Evolutionary conservation across 1,139 yeast genomes (phyloP).

Genomic region (Yamadazyma trypodendri): DNA sequence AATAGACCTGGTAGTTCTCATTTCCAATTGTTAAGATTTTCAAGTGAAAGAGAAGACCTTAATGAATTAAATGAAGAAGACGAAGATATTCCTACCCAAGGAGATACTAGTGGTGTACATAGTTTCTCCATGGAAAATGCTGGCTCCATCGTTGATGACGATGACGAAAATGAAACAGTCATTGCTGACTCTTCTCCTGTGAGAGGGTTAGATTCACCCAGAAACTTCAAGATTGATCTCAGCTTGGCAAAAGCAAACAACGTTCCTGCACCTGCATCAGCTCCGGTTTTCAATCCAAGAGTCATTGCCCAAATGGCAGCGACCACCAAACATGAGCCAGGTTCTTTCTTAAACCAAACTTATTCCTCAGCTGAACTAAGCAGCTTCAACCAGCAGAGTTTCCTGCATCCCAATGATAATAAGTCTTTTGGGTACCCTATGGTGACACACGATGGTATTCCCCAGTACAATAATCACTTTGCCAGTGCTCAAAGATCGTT

Average conservation of each 20-base stretch:
- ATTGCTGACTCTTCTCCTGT: slow-evolving; percentile 42
- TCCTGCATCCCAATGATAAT: background rate
- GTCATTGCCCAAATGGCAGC: slow-evolving; percentile 6
- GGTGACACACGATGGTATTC: slow-evolving; percentile 14
- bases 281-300: slow-evolving; percentile 34
- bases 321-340: slow-evolving; percentile 1
- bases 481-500: slow-evolving; percentile 4
- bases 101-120: no score
- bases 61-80: slow-evolving; percentile 11
- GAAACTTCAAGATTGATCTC: slow-evolving; percentile 21
- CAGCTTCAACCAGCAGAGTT: slow-evolving; percentile 3
- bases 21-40: slow-evolving; percentile 6
- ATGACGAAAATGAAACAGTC: slow-evolving; percentile 42
- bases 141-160: background rate
- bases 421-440: slow-evolving; percentile 2
- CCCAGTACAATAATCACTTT: slow-evolving; percentile 13
- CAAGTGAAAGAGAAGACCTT: slow-evolving; percentile 9
- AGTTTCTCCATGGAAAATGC: background rate
- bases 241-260: slow-evolving; percentile 10
- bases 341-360: slow-evolving; percentile 9
- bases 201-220: slow-evolving; percentile 17
- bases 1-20: slow-evolving; percentile 11
- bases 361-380: slow-evolving; percentile 15
- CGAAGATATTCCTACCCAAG: slow-evolving; percentile 8
- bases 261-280: slow-evolving; percentile 34